Base-by-base conservation (phyloP, 805 yeast genomes). In the Tetrapisispora pingtungensis region DNA sequence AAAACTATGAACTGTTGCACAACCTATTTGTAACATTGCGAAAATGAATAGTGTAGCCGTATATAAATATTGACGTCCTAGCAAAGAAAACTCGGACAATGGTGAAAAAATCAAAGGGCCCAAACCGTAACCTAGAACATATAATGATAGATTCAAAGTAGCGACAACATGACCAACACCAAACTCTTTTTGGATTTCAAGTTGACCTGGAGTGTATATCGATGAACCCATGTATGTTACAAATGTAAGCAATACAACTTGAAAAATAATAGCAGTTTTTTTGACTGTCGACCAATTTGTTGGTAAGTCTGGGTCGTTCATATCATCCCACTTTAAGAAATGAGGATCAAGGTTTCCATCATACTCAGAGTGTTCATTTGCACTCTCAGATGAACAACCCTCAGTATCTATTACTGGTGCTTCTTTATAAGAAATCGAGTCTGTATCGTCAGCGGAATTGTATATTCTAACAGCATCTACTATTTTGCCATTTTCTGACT, bases 71-170 rank as follows among this genome's bases (percentile, higher is more conserved):
- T 73, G 74, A 48, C 83, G 67, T 13, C 84, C 84, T 40, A 75
- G 56, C 3, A 59, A 55, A 2, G 78, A 73, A 40, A 74, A 67
- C 55, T 79, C 84, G 13, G 80, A 72, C 48, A 79, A 50, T 4
- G 84, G 84, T 0, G 81, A 72, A 43, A 77, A 73, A 1, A 77
- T 48, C 65, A 78, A 64, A 1, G 82, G 82, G 1, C 82, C 82
- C 15, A 77, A 41, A 42, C 80, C 84, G 53, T 79, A 78, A 10
- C 83, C 84, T 26, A 77, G 51, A 10, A 78, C 78, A 49, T 73
- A 80, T 33, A 77, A 48, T 0, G 80, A 62, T 51, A 80, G 64
- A 2, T 80, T 78, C 31, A 80, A 61, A 1, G 72, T 62, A 0
- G 78, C 77, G 5, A 67, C 67, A 5, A 68, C 71, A 30, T 60